Percentiles rank a stretch among this genome's conserved stretches.
phyloP scores from a whole-genome alignment of 176 grass and related monocot species.

The Dendrocalamus sinicus region DNA sequence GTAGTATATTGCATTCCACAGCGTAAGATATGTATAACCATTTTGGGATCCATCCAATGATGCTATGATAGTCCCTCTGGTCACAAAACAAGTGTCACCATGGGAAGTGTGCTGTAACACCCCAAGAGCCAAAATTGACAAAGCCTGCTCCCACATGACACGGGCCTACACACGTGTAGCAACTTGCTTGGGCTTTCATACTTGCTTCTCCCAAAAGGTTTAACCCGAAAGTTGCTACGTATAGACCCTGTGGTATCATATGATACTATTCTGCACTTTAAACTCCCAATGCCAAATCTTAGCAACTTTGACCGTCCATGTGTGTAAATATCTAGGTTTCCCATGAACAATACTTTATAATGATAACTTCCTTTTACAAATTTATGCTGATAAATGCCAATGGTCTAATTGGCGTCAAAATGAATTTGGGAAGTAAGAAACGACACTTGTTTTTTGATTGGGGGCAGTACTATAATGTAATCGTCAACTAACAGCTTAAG shows the following conservation, averaged over 20 bases:
- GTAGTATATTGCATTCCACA: not conserved
- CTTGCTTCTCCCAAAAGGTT: not conserved
- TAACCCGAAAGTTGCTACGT: not conserved
- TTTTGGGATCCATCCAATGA: constrained; percentile 19
- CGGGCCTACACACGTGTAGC: not conserved
- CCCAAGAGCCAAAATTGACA: not conserved
- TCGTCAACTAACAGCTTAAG: not conserved
- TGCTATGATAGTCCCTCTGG: not conserved
- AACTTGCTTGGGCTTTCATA: not conserved
- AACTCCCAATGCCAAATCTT: not conserved
- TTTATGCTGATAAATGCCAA: not conserved
- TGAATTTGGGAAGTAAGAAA: not conserved
- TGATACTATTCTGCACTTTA: not conserved
- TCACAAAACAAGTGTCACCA: not conserved
- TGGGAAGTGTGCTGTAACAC: not conserved
- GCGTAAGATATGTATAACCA: not conserved
- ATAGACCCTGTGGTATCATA: not conserved
- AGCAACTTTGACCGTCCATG: not conserved
- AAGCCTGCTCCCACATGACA: not conserved
- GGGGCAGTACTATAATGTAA: not conserved
- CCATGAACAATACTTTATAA: not conserved
- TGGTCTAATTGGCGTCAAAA: not conserved
- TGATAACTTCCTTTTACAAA: not conserved
- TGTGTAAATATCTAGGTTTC: not conserved
- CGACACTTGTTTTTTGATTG: not conserved